Base-by-base conservation (phyloP, 2,329 filamentous ascomycete genomes). In the Metarhizium brunneum region DNA sequence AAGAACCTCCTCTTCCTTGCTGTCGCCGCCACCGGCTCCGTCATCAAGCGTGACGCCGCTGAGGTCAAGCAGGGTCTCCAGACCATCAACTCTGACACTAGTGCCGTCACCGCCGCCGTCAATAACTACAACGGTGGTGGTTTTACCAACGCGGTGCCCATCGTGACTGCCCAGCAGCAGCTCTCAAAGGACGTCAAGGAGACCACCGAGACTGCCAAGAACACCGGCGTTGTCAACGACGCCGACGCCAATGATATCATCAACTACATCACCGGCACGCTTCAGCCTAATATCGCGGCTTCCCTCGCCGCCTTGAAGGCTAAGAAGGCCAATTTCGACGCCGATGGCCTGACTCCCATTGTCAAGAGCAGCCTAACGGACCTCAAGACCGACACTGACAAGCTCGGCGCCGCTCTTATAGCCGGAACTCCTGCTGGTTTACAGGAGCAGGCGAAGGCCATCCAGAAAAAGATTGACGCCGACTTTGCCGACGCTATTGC, bases 1-100 rank as follows among this genome's bases (percentile, higher is more conserved):
- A 57, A 54, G 49, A 54, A 48, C 55, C n/a, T 57, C 20, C 10
- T 57, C 52, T 48, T 52, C 43, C 52, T 57, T 16, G 52, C 55
- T 47, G 52, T 49, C 3, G 47, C 55, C 25, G 52, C 32, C 48
- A 42, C 51, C 30, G 48, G 52, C 52, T 54, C 55, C 42, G 47
- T 52, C 52, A 36, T 54, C 48, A 47, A 47, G 35, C 55, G 55
- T 6, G 55, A 54, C 42, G 48, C 11, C 36, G 20, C 16, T 7
- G 11, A 18, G 6, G 10, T 52, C 47, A 38, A 32, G 48, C 6
- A 18, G 5, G 42, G 38, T 25, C 48, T 57, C 42, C 0, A 45
- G 6, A 20, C 6, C 42, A n/a, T 57, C 42, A 54, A 54, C 43
- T 1, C 6, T 1, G 52, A 57, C 48, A 49, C 35, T 6, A 3